Evolutionary conservation across 345 rosid genomes (phyloP).

Genomic region (Psidium friedrichsthalianum): DNA sequence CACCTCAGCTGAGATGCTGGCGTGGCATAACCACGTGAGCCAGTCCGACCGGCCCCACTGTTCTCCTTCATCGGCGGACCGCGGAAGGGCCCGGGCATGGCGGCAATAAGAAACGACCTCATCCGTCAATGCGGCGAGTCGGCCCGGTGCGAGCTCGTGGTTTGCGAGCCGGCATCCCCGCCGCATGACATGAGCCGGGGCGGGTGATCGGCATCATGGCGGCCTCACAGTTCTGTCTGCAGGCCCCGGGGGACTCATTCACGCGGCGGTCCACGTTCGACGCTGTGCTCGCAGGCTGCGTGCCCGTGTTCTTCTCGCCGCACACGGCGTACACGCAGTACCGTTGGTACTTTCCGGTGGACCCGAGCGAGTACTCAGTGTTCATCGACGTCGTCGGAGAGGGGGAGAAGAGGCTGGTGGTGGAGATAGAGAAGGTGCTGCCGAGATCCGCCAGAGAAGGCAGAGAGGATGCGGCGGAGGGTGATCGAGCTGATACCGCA

Average conservation of each 20-base stretch:
- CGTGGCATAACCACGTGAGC: slow-evolving; percentile 27
- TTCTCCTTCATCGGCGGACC: slow-evolving; percentile 50
- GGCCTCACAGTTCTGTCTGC: slow-evolving; percentile 35
- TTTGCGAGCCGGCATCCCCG: slow-evolving; percentile 6
- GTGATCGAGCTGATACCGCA: slow-evolving; percentile 35
- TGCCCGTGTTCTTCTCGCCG: slow-evolving; percentile 50
- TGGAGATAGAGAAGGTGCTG: slow-evolving; percentile 23
- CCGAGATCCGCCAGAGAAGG: slow-evolving; percentile 15
- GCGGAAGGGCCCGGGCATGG: slow-evolving; percentile 28
- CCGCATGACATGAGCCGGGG: slow-evolving; percentile 25
- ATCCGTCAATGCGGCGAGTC: slow-evolving; percentile 40
- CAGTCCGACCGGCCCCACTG: slow-evolving; percentile 18
- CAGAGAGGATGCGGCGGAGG: slow-evolving; percentile 13
- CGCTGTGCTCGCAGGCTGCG: slow-evolving; percentile 38
- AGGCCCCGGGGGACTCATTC: slow-evolving; percentile 52
- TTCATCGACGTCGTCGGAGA: slow-evolving; percentile 10
- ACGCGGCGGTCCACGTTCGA: slow-evolving; percentile 49
- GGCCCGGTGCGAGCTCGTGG: slow-evolving; percentile 21
- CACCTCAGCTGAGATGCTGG: slow-evolving; percentile 18
- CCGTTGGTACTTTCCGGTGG: slow-evolving; percentile 30
- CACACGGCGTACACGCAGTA: slow-evolving; percentile 63
- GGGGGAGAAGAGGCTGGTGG: neutral
- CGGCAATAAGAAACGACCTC: slow-evolving; percentile 37
- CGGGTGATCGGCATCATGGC: slow-evolving; percentile 25
- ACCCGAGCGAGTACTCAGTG: slow-evolving; percentile 26